Base-by-base conservation (phyloP, 2,329 filamentous ascomycete genomes). In the Fusarium sp. region DNA sequence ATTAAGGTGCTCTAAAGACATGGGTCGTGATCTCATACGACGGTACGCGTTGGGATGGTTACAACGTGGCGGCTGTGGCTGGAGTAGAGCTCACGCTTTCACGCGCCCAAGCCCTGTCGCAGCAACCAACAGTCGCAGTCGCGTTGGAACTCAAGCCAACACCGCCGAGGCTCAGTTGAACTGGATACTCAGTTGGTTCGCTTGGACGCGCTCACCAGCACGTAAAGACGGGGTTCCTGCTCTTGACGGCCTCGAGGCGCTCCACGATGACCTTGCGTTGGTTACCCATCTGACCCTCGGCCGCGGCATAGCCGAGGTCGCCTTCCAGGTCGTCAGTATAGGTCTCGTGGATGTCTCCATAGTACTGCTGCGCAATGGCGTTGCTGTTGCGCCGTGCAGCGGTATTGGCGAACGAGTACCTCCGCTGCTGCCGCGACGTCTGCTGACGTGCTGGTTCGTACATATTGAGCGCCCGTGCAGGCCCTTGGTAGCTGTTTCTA, bases 181-280 rank as follows among this genome's bases (percentile, higher is more conserved):
- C 43, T 48, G 43, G 22, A 27, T 48, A 27, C 13, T 43, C 63
- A 31, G 45, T 57, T 13, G 41, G 48, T 52, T 52, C 9, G 45
- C 57, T 31, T 31, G 4, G 59, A 61, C 67, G 52, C 57, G 69
- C 67, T 86, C 86, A 98, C 86, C 97, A 99, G 94, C 97, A 99
- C 52, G 94, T 98, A 84, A 99, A 99, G 35, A 99, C 95, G 2
- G 97, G 97, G 81, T 97, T 97, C 82, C 93, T 93, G 81, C 92
- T 94, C 88, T 98, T 98, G 72, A 99, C 97, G 69, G 96, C 94
- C 86, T 99, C 97, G 68, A 99, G 85, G 73, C 97, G 89, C 87
- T 99, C 97, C 57, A 99, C 95, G 86, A 99, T 98, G 57, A 99
- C 97, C 84, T 97, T 97, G 78, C 95, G 90, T 81, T 93, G 92